A percentile compares a stretch with the other conserved stretches of the same genome.
Conservation (phyloP, 164 flowering plant genomes). For the Platanus orientalis region DNA sequence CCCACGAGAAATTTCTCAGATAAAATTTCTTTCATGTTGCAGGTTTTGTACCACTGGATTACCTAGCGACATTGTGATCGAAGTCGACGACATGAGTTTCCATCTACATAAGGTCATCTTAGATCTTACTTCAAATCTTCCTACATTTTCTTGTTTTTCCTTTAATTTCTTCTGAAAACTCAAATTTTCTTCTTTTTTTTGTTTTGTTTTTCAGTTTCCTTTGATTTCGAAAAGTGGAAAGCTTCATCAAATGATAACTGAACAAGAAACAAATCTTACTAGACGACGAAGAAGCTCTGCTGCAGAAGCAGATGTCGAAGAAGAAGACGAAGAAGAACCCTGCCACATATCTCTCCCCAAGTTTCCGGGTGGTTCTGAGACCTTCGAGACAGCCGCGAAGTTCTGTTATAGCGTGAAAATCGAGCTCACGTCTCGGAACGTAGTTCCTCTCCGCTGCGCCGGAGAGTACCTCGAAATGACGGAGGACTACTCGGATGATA, state of each 20-base stretch:
- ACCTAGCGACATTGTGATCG: too few species aligned
- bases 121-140: too few species aligned
- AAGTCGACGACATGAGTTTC: too few species aligned
- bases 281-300: conserved; percentile 2
- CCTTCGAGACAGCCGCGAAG: conserved; percentile 60
- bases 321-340: conserved; percentile 8
- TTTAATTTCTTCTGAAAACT: too few species aligned
- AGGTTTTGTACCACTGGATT: too few species aligned
- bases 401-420: conserved; percentile 85
- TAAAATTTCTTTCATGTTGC: too few species aligned
- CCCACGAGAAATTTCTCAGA: too few species aligned
- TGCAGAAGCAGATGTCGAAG: conserved; percentile 9
- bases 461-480: conserved; percentile 79
- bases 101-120: too few species aligned
- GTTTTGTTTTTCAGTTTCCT: conserved; percentile 73
- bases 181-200: too few species aligned
- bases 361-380: too few species aligned
- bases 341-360: too few species aligned
- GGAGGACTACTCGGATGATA: conserved; percentile 65
- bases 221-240: conserved; percentile 70
- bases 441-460: conserved; percentile 78
- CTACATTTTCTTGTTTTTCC: too few species aligned
- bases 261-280: conserved; percentile 40
- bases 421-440: conserved; percentile 51
- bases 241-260: conserved; percentile 55